These are phyloP conservation scores for Apiospora marii DNA, from an alignment of 2,329 filamentous ascomycete genomes.

Conservation along the genomic window DNA sequence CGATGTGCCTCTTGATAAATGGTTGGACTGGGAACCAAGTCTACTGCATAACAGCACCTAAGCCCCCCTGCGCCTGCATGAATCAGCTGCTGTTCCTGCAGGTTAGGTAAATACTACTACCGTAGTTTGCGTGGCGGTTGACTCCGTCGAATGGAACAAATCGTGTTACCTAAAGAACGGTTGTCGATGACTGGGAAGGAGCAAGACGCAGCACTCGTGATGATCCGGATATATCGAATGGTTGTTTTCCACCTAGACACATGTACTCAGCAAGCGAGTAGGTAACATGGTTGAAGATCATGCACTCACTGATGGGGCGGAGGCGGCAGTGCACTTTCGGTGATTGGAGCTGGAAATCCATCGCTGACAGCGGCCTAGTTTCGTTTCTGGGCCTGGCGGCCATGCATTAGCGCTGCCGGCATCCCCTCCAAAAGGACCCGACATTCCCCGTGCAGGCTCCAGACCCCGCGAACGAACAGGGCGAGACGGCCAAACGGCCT, in stretches of 20 bases:
- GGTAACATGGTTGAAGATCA: neutral
- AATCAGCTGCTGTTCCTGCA: constrained; percentile 23
- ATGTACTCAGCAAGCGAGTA: neutral
- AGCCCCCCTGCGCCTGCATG: constrained; percentile 16
- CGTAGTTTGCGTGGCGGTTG: constrained; percentile 1
- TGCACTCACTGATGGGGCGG: neutral
- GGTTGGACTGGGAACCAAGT: constrained; percentile 7
- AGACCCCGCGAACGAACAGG: constrained; percentile 10
- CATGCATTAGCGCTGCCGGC: constrained; percentile 13
- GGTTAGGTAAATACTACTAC: constrained; percentile 9
- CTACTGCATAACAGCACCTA: neutral
- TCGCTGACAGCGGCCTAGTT: constrained; percentile 9
- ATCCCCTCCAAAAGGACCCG: constrained; percentile 13
- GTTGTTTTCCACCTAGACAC: neutral
- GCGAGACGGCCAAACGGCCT: constrained; percentile 5
- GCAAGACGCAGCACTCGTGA: neutral
- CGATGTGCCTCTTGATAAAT: constrained; percentile 3
- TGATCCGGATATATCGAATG: neutral
- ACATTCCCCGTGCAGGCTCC: constrained; percentile 8
- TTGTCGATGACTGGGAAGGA: neutral
- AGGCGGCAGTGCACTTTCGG: constrained; percentile 2
- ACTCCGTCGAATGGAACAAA: constrained; percentile 2
- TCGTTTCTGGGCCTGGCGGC: neutral
- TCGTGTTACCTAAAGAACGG: neutral
- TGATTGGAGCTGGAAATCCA: neutral